Percentiles rank a stretch among this genome's conserved stretches.
Evolutionary conservation across 352 stramenopile species (phyloP).

Genomic region (Pythium biforme): DNA sequence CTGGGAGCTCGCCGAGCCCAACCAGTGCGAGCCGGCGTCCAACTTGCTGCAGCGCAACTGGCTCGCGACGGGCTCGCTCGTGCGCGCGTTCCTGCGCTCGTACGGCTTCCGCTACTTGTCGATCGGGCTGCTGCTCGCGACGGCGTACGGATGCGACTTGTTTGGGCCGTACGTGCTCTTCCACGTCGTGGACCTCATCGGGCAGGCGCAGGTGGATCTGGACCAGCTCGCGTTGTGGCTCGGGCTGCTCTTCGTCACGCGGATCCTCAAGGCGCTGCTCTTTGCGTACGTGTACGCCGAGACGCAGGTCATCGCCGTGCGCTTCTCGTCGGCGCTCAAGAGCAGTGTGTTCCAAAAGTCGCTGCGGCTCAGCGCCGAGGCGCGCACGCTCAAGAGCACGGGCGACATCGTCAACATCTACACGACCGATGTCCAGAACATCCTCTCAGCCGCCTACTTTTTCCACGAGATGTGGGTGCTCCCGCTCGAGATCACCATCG

Average conservation of each 20-base stretch:
- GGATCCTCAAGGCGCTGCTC: conserved; percentile 61
- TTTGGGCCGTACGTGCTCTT: conserved; percentile 65
- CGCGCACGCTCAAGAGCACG: conserved; percentile 35
- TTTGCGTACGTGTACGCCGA: conserved; percentile 61
- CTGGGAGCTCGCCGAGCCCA: conserved; percentile 48
- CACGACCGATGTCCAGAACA: conserved; percentile 53
- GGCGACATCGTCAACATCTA: conserved; percentile 58
- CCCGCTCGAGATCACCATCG: conserved; percentile 48
- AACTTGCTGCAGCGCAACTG: conserved; percentile 58
- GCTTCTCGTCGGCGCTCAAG: conserved; percentile 65
- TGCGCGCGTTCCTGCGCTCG: conserved; percentile 46
- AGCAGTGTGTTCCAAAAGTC: conserved; percentile 77
- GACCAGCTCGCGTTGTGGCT: conserved; percentile 58
- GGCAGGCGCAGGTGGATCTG: conserved; percentile 28
- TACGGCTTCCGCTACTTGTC: conserved; percentile 49
- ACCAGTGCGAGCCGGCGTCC: conserved; percentile 43
- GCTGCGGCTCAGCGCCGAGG: conserved; percentile 40
- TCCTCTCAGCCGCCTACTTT: conserved; percentile 59
- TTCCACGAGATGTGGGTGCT: conserved; percentile 75
- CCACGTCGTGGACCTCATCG: conserved; percentile 50
- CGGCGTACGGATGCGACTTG: conserved; percentile 51
- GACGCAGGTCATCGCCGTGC: conserved; percentile 60
- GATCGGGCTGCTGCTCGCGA: conserved; percentile 42
- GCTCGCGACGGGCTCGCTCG: conserved; percentile 54
- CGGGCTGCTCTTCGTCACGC: conserved; percentile 50